Evolutionary conservation across 2,329 filamentous ascomycete species (phyloP).

Genomic region (Hymenoscyphus salicellus): DNA sequence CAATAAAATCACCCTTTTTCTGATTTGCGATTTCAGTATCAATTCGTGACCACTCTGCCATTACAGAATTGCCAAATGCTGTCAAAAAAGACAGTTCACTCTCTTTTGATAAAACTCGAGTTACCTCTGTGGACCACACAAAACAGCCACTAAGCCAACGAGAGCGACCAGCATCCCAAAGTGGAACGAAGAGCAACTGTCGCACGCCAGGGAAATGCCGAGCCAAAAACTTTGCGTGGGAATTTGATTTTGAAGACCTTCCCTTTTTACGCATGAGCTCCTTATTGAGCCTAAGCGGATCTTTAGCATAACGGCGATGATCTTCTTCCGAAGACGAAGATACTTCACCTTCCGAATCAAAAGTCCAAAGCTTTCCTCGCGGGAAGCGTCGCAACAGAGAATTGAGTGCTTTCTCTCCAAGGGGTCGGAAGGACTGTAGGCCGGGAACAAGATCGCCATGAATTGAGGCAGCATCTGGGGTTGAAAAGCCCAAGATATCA

Average conservation of each 20-base stretch:
- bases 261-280: conserved; percentile 18
- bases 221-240: conserved; percentile 36
- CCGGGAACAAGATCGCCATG: conserved; percentile 32
- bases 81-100: conserved; percentile 40
- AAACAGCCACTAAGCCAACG: conserved; percentile 52
- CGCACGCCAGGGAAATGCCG: conserved; percentile 45
- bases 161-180: conserved; percentile 48
- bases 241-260: conserved; percentile 19
- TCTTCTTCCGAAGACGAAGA: conserved; percentile 47
- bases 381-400: conserved; percentile 43
- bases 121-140: conserved; percentile 40
- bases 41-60: conserved; percentile 54
- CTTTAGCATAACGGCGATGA: background rate
- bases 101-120: conserved; percentile 36
- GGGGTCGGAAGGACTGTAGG: conserved; percentile 26
- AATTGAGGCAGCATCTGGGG: conserved; percentile 31
- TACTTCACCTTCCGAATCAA: conserved; percentile 43
- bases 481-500: conserved; percentile 36
- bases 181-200: conserved; percentile 47
- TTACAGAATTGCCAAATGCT: conserved; percentile 49
- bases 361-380: conserved; percentile 47
- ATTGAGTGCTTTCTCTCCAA: conserved; percentile 33
- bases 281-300: conserved; percentile 11
- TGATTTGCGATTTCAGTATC: conserved; percentile 50
- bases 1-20: conserved; percentile 58